A percentile compares a stretch with the other conserved stretches of the same genome.
These are phyloP conservation scores for Quercus lobata DNA, from an alignment of 331 rosid species.

Conservation along the genomic window DNA sequence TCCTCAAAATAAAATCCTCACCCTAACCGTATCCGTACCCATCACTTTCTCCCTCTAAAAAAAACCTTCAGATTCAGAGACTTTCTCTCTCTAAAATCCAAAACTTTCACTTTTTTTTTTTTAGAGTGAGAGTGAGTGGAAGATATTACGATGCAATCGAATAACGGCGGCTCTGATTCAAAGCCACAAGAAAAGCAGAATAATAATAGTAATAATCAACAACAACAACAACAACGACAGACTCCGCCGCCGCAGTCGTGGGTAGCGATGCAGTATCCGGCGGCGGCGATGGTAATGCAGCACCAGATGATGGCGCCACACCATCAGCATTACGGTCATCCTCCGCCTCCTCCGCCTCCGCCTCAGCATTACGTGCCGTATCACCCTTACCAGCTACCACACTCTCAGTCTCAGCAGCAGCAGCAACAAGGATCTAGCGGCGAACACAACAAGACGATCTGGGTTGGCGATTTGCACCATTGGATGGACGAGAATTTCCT, in stretches of 20 bases:
- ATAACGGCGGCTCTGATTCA: constrained; percentile 68
- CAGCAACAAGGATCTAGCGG: constrained; percentile 62
- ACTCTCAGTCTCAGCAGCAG: constrained; percentile 37
- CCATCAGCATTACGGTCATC: constrained; percentile 54
- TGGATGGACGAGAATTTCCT: constrained; percentile 96
- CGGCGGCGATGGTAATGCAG: constrained; percentile 96
- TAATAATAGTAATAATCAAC: not conserved
- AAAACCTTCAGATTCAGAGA: constrained; percentile 29
- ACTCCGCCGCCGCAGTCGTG: constrained; percentile 54
- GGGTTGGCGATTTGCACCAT: constrained; percentile 93
- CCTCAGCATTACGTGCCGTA: constrained; percentile 70
- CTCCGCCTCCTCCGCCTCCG: constrained; percentile 53
- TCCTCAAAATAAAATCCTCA: constrained; percentile 38
- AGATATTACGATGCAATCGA: constrained; percentile 57
- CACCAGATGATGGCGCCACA: constrained; percentile 77
- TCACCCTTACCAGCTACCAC: constrained; percentile 56
- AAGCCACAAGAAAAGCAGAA: constrained; percentile 32
- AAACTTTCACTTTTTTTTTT: not conserved
- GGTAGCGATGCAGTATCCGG: constrained; percentile 89
- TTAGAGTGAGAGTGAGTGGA: not conserved
- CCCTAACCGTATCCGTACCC: constrained; percentile 45
- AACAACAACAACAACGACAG: constrained; percentile 27
- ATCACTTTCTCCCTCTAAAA: constrained; percentile 13
- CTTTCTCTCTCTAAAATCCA: constrained; percentile 30
- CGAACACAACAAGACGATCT: constrained; percentile 76